Percentiles rank a stretch among this genome's conserved stretches.
Evolutionary conservation across 352 stramenopile species (phyloP).

Genomic region (Globisporangium canariense): DNA sequence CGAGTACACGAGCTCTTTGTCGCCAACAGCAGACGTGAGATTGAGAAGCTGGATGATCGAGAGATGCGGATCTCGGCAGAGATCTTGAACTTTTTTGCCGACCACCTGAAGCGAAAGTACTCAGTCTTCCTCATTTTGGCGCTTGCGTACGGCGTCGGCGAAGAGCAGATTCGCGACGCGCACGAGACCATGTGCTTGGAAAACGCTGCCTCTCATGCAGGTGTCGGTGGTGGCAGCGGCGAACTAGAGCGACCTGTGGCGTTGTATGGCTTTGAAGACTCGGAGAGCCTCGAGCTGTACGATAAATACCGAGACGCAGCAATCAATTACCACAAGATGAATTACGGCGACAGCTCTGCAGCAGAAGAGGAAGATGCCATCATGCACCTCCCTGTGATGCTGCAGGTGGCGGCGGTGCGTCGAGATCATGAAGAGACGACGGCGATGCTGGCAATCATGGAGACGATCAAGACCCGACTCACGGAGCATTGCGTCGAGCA

Average conservation of each 20-base stretch:
- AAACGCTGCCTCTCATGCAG: constrained; percentile 66
- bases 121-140: constrained; percentile 85
- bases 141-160: constrained; percentile 66
- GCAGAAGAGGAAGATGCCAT: constrained; percentile 87
- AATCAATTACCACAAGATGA: constrained; percentile 84
- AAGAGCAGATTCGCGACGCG: constrained; percentile 76
- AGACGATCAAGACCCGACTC: constrained; percentile 69
- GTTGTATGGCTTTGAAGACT: constrained; percentile 73
- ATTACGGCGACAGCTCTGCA: constrained; percentile 70
- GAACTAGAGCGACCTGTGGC: constrained; percentile 44
- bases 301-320: constrained; percentile 84
- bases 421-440: constrained; percentile 63
- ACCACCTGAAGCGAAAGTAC: constrained; percentile 87
- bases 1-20: constrained; percentile 84
- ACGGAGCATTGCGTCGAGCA: constrained; percentile 47
- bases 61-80: constrained; percentile 45
- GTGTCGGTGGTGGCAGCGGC: constrained; percentile 67
- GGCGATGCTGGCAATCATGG: constrained; percentile 74
- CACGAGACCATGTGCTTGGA: constrained; percentile 83
- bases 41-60: constrained; percentile 49
- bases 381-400: constrained; percentile 88
- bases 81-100: constrained; percentile 77
- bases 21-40: constrained; percentile 74
- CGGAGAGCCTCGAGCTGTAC: constrained; percentile 74
- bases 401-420: constrained; percentile 73